Evolutionary conservation across 176 grass and related monocot species (phyloP).

Genomic region (Musa acuminata): DNA sequence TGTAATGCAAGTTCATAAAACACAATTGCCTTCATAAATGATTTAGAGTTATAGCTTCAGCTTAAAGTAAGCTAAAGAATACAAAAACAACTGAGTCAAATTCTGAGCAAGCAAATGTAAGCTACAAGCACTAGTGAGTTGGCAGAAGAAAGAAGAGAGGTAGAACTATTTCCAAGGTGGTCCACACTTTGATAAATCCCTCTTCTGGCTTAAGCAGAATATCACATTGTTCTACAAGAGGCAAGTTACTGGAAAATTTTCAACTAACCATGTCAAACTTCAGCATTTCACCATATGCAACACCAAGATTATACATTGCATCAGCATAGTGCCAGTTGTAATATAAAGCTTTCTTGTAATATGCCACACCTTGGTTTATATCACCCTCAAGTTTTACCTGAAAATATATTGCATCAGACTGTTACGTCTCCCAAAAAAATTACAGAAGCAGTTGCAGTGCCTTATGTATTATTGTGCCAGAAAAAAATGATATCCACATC

Average conservation of each 20-base stretch:
- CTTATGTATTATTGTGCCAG: background rate
- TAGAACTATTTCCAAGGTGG: background rate
- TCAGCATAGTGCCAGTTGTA: constrained; percentile 99
- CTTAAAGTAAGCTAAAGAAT: constrained; percentile 13
- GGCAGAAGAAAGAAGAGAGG: background rate
- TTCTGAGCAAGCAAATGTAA: too few species aligned
- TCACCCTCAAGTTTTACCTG: constrained; percentile 97
- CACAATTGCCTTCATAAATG: constrained; percentile 75
- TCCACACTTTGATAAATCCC: background rate
- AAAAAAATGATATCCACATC: background rate
- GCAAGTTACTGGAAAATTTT: background rate
- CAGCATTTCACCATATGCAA: constrained; percentile 99
- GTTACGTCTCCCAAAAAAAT: constrained; percentile 11
- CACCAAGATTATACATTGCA: constrained; percentile 99
- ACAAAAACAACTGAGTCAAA: background rate
- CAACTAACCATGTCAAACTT: constrained; percentile 95
- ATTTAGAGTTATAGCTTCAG: constrained; percentile 1
- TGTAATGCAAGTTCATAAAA: constrained; percentile 98
- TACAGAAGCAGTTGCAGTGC: background rate
- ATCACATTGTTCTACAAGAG: background rate
- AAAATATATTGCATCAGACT: constrained; percentile 20
- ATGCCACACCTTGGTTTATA: constrained; percentile 85
- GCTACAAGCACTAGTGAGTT: too few species aligned
- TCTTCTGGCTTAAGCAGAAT: background rate
- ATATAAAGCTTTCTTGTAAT: constrained; percentile 97